Base-by-base conservation (phyloP, 2,329 filamentous ascomycete genomes). In the Achaetomium macrosporum region DNA sequence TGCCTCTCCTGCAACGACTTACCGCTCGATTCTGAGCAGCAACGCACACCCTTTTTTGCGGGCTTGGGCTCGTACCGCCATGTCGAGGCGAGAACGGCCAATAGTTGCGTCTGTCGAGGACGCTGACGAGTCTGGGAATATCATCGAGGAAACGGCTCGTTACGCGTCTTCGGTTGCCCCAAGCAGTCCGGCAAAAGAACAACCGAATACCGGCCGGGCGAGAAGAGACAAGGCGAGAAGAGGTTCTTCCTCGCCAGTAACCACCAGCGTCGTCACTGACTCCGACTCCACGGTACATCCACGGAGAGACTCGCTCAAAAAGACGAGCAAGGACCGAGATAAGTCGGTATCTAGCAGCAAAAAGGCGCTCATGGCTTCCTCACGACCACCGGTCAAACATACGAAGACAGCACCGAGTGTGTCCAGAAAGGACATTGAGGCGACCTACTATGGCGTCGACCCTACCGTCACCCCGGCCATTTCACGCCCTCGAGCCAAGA, bases 171-270 rank as follows among this genome's bases (percentile, higher is more conserved):
- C 76, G 30, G 66, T 71, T 48, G 72, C 71, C 45, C 55, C 57
- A 31, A 45, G 53, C 30, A 73, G 72, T 58, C 73, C 75, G 10
- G 64, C 61, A 47, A 78, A 76, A 57, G 72, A 79, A 61, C 71
- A 71, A 31, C 73, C 78, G 61, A 81, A 81, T 63, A 79, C 73
- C 17, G 66, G 76, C 57, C 76, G 73, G 63, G 69, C 74, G 41
- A 73, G 76, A 56, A 73, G 65, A 56, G 71, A 75, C 40, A 65
- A 66, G 51, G 61, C 66, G 47, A 71, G 68, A 55, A 65, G 67
- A 42, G 68, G 69, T 40, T 69, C 73, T 13, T 68, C 71, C 37
- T 69, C 71, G 25, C 67, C 61, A 12, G 33, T 58, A 12, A 58
- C 56, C 47, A 63, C 59, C 42, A 62, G 67, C 49, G 65, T 57